Evolutionary conservation across 2,329 filamentous ascomycete species (phyloP).

Genomic region (Alternaria arbusti): DNA sequence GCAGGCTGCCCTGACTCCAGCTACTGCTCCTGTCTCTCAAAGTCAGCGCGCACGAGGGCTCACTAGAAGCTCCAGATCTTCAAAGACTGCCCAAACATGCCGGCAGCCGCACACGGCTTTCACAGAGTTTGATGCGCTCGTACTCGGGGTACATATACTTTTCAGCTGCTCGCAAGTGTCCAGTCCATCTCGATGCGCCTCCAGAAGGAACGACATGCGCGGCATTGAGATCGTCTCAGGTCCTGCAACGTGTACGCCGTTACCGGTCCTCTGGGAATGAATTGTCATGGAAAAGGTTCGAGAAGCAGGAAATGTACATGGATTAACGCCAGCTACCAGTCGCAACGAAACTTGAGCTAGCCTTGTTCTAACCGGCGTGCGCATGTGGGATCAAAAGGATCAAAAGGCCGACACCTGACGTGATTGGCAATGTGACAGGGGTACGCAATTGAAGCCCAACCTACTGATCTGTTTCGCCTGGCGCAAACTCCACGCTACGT

Average conservation of each 20-base stretch:
- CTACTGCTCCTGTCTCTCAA: background rate
- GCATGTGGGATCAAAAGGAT: background rate
- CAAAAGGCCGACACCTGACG: background rate
- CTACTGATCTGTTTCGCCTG: background rate
- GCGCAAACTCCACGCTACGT: background rate
- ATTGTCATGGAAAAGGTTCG: constrained; percentile 7
- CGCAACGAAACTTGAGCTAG: constrained; percentile 7
- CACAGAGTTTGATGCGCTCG: background rate
- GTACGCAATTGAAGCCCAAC: background rate
- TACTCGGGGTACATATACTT: background rate
- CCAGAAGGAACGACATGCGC: background rate
- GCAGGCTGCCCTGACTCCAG: background rate
- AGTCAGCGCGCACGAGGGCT: constrained; percentile 1
- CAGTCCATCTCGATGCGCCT: background rate
- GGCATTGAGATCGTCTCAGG: constrained; percentile 3
- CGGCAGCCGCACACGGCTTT: background rate
- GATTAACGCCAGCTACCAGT: constrained; percentile 15
- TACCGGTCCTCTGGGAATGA: constrained; percentile 1
- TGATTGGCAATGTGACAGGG: background rate
- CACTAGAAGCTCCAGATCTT: background rate
- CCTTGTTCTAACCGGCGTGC: background rate
- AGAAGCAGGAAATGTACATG: constrained; percentile 8
- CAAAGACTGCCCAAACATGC: background rate
- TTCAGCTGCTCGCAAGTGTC: background rate
- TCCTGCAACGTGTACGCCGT: background rate